These are phyloP conservation scores for Cryptosporidium viatorum DNA, from an alignment of 169 alveolate genomes.

Conservation along the genomic window DNA sequence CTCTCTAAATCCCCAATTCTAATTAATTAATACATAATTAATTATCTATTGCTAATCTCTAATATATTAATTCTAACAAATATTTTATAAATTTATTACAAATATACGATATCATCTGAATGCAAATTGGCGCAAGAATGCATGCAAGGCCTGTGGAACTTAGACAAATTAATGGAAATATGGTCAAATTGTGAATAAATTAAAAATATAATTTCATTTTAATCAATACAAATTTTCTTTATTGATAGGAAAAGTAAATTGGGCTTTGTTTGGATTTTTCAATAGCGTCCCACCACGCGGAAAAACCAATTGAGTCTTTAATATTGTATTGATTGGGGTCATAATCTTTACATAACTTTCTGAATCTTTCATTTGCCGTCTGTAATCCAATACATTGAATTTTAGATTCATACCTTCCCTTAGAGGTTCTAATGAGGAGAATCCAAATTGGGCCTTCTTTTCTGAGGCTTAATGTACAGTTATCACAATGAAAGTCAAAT, in stretches of 20 bases:
- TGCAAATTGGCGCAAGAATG: neutral
- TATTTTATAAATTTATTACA: neutral
- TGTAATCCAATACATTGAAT: slow-evolving; percentile 70
- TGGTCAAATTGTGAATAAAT: neutral
- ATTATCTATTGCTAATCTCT: too few species aligned
- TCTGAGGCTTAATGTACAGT: slow-evolving; percentile 40
- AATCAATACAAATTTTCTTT: neutral
- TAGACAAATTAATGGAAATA: neutral
- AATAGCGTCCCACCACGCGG: slow-evolving; percentile 76
- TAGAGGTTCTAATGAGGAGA: slow-evolving; percentile 19
- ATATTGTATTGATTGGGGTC: slow-evolving; percentile 32
- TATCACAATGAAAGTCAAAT: slow-evolving; percentile 61
- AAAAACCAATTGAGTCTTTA: slow-evolving; percentile 49
- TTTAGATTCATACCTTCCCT: slow-evolving; percentile 53
- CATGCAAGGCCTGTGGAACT: neutral
- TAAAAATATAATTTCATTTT: neutral
- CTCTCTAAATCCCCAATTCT: too few species aligned
- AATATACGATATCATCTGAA: slow-evolving; percentile 2
- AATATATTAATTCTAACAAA: neutral
- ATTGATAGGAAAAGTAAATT: slow-evolving; percentile 22
- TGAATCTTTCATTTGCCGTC: slow-evolving; percentile 68
- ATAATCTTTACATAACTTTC: slow-evolving; percentile 61
- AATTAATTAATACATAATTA: too few species aligned
- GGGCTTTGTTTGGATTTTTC: slow-evolving; percentile 39
- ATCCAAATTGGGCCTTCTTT: slow-evolving; percentile 75